Evolutionary conservation across 805 yeast species (phyloP).

Genomic region (Saturnispora mendoncae): DNA sequence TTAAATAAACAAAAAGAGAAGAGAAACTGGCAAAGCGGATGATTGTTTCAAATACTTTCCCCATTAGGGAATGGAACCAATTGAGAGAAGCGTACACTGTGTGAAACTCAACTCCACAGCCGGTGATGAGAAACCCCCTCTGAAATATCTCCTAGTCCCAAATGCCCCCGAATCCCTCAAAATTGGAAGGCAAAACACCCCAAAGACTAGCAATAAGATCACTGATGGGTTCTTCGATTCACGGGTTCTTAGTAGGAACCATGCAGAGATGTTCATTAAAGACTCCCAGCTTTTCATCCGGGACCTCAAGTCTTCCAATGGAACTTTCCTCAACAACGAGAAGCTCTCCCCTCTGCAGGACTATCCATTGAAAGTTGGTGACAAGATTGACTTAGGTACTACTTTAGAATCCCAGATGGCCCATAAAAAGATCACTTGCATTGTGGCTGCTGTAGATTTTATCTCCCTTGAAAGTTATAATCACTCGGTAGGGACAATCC

Average conservation of each 20-base stretch:
- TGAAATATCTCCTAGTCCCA: slow-evolving; percentile 74
- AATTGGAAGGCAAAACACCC: slow-evolving; percentile 82
- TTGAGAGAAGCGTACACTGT: slow-evolving; percentile 37
- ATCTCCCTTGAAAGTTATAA: slow-evolving; percentile 33
- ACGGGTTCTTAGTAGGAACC: slow-evolving; percentile 84
- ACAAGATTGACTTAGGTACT: slow-evolving; percentile 87
- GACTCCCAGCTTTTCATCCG: slow-evolving; percentile 62
- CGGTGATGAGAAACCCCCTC: slow-evolving; percentile 44
- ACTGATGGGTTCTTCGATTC: slow-evolving; percentile 93
- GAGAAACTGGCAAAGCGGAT: too few species aligned
- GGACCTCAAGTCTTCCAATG: slow-evolving; percentile 88
- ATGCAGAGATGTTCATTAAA: slow-evolving; percentile 73
- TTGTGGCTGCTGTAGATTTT: slow-evolving; percentile 64
- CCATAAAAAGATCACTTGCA: slow-evolving; percentile 82
- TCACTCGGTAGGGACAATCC: slow-evolving; percentile 18
- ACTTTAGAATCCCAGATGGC: slow-evolving; percentile 63
- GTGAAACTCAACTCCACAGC: slow-evolving; percentile 69
- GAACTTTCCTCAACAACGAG: slow-evolving; percentile 79
- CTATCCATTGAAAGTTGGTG: slow-evolving; percentile 65
- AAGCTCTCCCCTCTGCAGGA: slow-evolving; percentile 57
- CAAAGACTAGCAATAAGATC: slow-evolving; percentile 47
- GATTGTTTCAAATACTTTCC: not conserved
- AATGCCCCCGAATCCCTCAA: slow-evolving; percentile 73
- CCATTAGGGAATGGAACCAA: not conserved
- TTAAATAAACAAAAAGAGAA: too few species aligned